A percentile compares a stretch with the other conserved stretches of the same genome.
phyloP scores from a whole-genome alignment of 768 basidiomycete species.

The Sporobolomyces phaffii region DNA sequence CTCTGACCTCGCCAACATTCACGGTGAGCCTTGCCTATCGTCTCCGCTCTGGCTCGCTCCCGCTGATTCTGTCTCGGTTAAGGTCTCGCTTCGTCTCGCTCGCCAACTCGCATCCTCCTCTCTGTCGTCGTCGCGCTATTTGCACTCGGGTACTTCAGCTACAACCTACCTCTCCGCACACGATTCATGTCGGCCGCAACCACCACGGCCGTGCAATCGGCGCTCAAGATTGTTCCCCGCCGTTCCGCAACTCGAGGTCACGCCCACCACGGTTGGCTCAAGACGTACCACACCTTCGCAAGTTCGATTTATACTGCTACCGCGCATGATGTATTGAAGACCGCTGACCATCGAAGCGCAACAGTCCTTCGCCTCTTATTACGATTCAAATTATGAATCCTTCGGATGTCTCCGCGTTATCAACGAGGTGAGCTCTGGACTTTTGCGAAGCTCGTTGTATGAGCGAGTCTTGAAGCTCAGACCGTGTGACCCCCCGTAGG shows the following conservation, averaged over 20 bases:
- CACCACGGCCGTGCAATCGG: background rate
- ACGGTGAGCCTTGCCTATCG: too few species aligned
- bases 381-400: conserved; percentile 53
- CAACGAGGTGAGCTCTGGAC: conserved; percentile 56
- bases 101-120: background rate
- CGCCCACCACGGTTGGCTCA: conserved; percentile 78
- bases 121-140: background rate
- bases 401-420: conserved; percentile 79
- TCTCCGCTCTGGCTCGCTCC: too few species aligned
- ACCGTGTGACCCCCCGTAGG: too few species aligned
- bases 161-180: background rate
- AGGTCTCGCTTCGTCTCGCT: too few species aligned
- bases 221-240: conserved; percentile 46
- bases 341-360: too few species aligned
- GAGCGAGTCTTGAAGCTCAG: too few species aligned
- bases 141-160: background rate
- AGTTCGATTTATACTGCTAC: too few species aligned
- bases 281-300: conserved; percentile 73
- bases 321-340: too few species aligned
- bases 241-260: conserved; percentile 62
- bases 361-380: conserved; percentile 55
- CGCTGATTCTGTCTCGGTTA: too few species aligned
- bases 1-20: too few species aligned
- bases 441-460: background rate
- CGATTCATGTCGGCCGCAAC: background rate